Base-by-base conservation (phyloP, 345 rosid genomes). In the Aurinia saxatilis region DNA sequence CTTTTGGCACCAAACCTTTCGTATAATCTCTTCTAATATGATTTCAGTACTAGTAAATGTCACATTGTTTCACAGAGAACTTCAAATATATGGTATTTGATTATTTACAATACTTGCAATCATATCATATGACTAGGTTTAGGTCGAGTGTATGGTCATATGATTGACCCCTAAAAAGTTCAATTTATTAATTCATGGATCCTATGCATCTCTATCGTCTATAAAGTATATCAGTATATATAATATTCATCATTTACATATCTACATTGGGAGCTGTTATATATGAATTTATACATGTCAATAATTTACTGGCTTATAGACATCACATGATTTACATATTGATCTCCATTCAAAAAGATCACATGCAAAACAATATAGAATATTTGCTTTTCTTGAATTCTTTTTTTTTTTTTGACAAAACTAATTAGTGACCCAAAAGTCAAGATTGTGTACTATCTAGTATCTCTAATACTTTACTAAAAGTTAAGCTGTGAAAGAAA, bases 1-100 rank as follows among this genome's bases (percentile, higher is more conserved):
- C 48, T 52, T 44, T 53, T 44, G 48, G 40, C 49, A 50, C 30
- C 40, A 51, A 68, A 40, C 33, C 37, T 14, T 60, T 60, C 60
- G 25, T 41, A 50, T 19, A 31, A 27, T 19, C 35, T 48, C 60
- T 67, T 50, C 59, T 14, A 21, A 46, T 56, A 16, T 56, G 31
- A 55, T 54, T 34, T 25, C 14, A 16, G 44, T n/a, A n/a, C n/a
- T 34, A 30, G 60, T 64, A 11, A 44, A 52, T n/a, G 60, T 33
- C 34, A 34, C 25, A 52, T 18, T 55, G 33, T 12, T 38, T 36
- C 19, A 6, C 47, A 5, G 5, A 4, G 7, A 27, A 27, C 31
- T 27, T 5, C 31, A 27, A 4, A 27, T 1, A 6, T 27, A 4
- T 27, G 31, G 5, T 1, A 7, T 27, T 27, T 35, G 21, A 12